phyloP scores from a whole-genome alignment of 208 protist genomes.

The Crithidia brevicula region DNA sequence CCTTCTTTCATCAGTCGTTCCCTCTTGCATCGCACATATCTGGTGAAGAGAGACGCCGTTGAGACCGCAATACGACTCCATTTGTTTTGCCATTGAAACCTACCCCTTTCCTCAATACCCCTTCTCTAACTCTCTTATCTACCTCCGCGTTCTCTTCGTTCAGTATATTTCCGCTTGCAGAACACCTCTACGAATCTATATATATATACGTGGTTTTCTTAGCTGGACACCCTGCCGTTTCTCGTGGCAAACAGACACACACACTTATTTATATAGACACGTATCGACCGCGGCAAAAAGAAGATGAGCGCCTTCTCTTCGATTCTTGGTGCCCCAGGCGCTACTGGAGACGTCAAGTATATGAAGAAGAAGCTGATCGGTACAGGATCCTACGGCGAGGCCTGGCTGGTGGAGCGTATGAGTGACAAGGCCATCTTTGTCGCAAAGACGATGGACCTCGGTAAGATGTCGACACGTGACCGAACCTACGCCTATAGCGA shows the following conservation, averaged over 20 bases:
- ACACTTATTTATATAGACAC: background rate
- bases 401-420: constrained; percentile 73
- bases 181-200: too few relatives aligned
- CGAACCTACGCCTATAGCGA: constrained; percentile 85
- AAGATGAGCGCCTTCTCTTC: constrained; percentile 33
- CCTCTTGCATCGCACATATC: too few relatives aligned
- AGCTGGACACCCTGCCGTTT: background rate
- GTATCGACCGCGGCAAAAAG: background rate
- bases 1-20: too few relatives aligned
- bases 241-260: background rate
- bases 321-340: constrained; percentile 50
- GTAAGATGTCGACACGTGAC: constrained; percentile 85
- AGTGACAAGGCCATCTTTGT: constrained; percentile 75
- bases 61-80: too few relatives aligned
- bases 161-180: too few relatives aligned
- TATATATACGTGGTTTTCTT: too few relatives aligned
- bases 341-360: constrained; percentile 64
- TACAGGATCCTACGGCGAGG: constrained; percentile 87
- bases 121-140: too few relatives aligned
- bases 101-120: too few relatives aligned
- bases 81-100: too few relatives aligned
- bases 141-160: too few relatives aligned
- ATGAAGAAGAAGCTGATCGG: constrained; percentile 84
- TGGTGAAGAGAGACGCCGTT: too few relatives aligned
- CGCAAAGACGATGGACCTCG: constrained; percentile 83